phyloP scores from a whole-genome alignment of 2,329 filamentous ascomycete genomes.

The Paecilomyces formosus region DNA sequence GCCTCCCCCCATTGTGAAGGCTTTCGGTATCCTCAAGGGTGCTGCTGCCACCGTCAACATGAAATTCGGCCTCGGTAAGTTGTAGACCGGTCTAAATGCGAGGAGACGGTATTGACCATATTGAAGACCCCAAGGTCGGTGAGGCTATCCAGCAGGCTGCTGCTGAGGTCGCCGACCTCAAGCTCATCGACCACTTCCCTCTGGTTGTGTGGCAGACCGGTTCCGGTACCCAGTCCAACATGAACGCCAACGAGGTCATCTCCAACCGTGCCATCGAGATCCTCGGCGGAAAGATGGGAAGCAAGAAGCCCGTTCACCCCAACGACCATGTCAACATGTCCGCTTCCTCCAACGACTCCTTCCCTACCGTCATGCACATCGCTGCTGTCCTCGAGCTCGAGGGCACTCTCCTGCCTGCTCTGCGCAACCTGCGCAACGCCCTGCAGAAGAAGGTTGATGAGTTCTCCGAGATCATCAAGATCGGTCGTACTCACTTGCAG shows the following conservation, averaged over 20 bases:
- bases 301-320: conserved; percentile 97
- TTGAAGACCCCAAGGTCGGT: conserved; percentile 73
- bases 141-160: conserved; percentile 93
- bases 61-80: conserved; percentile 70
- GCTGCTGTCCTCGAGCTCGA: conserved; percentile 92
- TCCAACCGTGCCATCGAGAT: conserved; percentile 99
- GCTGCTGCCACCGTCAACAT: conserved; percentile 95
- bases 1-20: conserved; percentile 84
- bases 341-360: conserved; percentile 97
- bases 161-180: conserved; percentile 83
- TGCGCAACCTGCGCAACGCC: conserved; percentile 73
- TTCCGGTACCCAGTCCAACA: conserved; percentile 97
- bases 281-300: conserved; percentile 84
- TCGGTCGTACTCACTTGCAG: conserved; percentile 93
- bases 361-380: conserved; percentile 99
- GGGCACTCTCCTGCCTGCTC: conserved; percentile 71
- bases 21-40: conserved; percentile 95
- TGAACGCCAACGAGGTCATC: conserved; percentile 99
- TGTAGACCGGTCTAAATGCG: conserved; percentile 1
- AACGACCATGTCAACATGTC: conserved; percentile 99
- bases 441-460: conserved; percentile 82
- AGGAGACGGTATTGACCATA: conserved; percentile 10
- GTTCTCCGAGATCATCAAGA: conserved; percentile 97
- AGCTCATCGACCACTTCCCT: conserved; percentile 94
- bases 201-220: conserved; percentile 99